These are phyloP conservation scores for Talaromyces sp. DNA, from an alignment of 2,329 filamentous ascomycete genomes.

Conservation along the genomic window DNA sequence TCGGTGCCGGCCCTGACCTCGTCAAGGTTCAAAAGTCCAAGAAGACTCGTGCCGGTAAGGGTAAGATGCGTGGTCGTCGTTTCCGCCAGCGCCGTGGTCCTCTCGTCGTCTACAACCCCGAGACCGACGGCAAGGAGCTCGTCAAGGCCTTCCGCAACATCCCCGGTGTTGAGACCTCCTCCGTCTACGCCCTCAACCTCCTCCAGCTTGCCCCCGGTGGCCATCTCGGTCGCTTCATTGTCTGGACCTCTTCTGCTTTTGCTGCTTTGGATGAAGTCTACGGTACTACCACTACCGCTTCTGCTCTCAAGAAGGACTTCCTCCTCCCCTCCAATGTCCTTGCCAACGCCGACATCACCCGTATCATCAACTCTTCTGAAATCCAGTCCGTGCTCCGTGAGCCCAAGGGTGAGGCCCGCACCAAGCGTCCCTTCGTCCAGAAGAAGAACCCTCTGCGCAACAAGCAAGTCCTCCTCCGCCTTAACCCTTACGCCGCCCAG, in stretches of 20 bases:
- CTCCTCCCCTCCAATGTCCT: slow-evolving; percentile 89
- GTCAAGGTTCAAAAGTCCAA: slow-evolving; percentile 94
- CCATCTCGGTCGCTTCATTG: slow-evolving; percentile 96
- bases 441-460: slow-evolving; percentile 99
- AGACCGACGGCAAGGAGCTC: slow-evolving; percentile 91
- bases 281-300: slow-evolving; percentile 83
- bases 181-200: slow-evolving; percentile 93
- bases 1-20: slow-evolving; percentile 85
- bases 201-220: slow-evolving; percentile 98
- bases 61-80: slow-evolving; percentile 94
- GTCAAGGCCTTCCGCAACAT: slow-evolving; percentile 97
- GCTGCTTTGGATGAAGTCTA: slow-evolving; percentile 96
- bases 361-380: slow-evolving; percentile 99
- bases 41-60: slow-evolving; percentile 98
- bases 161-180: slow-evolving; percentile 92
- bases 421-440: slow-evolving; percentile 87
- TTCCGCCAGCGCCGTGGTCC: slow-evolving; percentile 97
- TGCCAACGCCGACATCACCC: slow-evolving; percentile 88
- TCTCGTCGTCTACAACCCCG: slow-evolving; percentile 95
- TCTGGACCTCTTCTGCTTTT: slow-evolving; percentile 98
- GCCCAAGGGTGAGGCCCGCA: slow-evolving; percentile 82
- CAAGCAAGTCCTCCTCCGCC: slow-evolving; percentile 96
- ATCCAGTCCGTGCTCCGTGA: slow-evolving; percentile 92
- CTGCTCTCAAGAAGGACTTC: slow-evolving; percentile 98
- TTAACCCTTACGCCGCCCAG: slow-evolving; percentile 94